Base-by-base conservation (phyloP, 2,329 filamentous ascomycete species). In the Thielaviopsis ethacetica region DNA sequence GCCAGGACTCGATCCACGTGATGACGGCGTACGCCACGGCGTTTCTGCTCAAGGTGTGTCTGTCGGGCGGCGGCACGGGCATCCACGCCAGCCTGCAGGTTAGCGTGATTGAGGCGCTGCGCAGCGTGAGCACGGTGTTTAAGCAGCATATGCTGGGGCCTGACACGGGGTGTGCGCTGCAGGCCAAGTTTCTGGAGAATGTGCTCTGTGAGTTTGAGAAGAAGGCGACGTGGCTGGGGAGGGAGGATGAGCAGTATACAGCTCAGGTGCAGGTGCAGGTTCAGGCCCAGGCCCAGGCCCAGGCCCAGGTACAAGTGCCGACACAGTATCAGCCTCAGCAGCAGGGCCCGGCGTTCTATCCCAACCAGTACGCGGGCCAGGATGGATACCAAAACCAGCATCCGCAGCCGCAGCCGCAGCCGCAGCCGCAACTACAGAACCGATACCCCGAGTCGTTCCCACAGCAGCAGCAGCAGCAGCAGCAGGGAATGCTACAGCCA, bases 21-120 rank as follows among this genome's bases (percentile, higher is more conserved):
- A 73, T 73, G 71, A 69, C 68, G 17, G 71, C 71, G 2, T 72
- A 73, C 60, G 67, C 69, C n/a, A 68, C 70, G 13, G 68, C 70
- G 2, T 71, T 72, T 57, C 63, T 72, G 2, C 66, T 72, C 53
- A 73, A 72, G 63, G 68, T 58, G 7, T 61, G 59, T 51, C 41
- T 61, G 21, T 54, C 50, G 22, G 59, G 56, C 9, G 57, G 56
- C 12, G 59, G 55, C 30, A 58, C 50, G n/a, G 58, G 38, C 34
- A 53, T 61, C 27, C 56, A 58, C 21, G 51, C 50, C 19, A 34
- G 24, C 1, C 47, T 69, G 21, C 53, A 62, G 47, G 27, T 47
- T 2, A 60, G 54, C 12, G 60, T 63, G 1, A 59, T 66, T 5
- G 49, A 61, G 7, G 62, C 62, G 5, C 62, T 66, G 1, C 62